phyloP scores from a whole-genome alignment of 306 rosid genomes.

The Canavalia ensiformis region DNA sequence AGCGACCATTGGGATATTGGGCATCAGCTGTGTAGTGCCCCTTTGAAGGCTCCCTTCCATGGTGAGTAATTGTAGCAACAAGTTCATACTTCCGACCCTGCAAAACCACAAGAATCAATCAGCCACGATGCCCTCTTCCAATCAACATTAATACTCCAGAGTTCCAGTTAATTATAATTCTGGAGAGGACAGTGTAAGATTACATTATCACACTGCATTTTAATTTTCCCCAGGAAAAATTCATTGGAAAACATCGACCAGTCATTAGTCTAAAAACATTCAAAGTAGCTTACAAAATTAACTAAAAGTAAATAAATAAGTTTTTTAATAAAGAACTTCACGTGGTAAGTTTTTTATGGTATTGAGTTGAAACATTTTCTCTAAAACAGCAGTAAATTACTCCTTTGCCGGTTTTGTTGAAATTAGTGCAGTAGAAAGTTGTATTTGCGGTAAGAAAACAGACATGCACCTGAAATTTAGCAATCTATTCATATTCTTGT shows the following conservation, averaged over 20 bases:
- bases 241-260: not conserved
- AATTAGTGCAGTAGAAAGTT: not conserved
- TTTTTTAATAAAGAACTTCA: not conserved
- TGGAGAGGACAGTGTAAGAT: not conserved
- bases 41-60: conserved; percentile 91
- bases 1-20: conserved; percentile 63
- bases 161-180: conserved; percentile 26
- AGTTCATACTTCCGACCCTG: conserved; percentile 93
- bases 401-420: not conserved
- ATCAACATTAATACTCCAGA: not conserved
- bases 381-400: not conserved
- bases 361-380: not conserved
- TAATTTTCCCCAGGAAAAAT: not conserved
- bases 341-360: not conserved
- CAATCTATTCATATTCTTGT: not conserved
- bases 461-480: conserved; percentile 3
- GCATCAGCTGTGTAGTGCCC: conserved; percentile 98
- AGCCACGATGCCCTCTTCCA: conserved; percentile 7
- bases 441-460: not conserved
- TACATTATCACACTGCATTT: conserved; percentile 11
- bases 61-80: conserved; percentile 95
- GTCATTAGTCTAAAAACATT: not conserved
- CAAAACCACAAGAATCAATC: conserved; percentile 34
- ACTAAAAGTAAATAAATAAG: not conserved
- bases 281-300: not conserved